These are phyloP conservation scores for Cyberlindnera galapagoensis DNA, from an alignment of 805 yeast genomes.

Conservation along the genomic window DNA sequence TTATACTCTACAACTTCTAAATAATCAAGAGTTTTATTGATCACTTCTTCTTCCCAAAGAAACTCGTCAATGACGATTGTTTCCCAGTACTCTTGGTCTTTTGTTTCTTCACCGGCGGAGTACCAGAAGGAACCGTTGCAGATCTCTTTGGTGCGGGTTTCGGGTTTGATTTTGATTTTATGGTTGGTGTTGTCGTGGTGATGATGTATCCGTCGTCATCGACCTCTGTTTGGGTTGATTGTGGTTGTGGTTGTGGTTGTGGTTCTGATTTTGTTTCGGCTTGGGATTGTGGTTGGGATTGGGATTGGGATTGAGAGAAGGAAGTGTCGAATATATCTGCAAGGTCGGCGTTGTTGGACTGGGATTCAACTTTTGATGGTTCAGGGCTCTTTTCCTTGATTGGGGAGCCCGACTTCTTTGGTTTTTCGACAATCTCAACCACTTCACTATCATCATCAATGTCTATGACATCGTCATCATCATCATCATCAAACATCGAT, in stretches of 20 bases:
- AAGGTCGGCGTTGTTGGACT: slow-evolving; percentile 9
- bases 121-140: slow-evolving; percentile 1
- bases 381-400: not conserved
- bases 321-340: slow-evolving; percentile 19
- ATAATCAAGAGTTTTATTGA: not conserved
- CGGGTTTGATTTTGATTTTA: slow-evolving; percentile 14
- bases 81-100: slow-evolving; percentile 26
- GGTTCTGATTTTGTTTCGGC: slow-evolving; percentile 11
- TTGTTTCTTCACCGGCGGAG: slow-evolving; percentile 11
- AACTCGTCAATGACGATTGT: slow-evolving; percentile 41
- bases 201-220: slow-evolving; percentile 50
- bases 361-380: slow-evolving; percentile 1
- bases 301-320: slow-evolving; percentile 14
- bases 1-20: too few species aligned
- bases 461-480: slow-evolving; percentile 14
- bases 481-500: slow-evolving; percentile 31
- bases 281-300: slow-evolving; percentile 5
- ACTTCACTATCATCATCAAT: slow-evolving; percentile 1
- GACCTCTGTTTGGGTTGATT: not conserved
- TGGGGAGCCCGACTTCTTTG: too few species aligned
- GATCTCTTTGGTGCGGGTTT: slow-evolving; percentile 14
- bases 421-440: too few species aligned
- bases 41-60: slow-evolving; percentile 34
- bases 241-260: slow-evolving; percentile 4
- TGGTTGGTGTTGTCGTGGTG: slow-evolving; percentile 24